Evolutionary conservation across 805 yeast species (phyloP), one percentile per base, ranked within the genome.

Genomic region (Torulaspora indica): DNA sequence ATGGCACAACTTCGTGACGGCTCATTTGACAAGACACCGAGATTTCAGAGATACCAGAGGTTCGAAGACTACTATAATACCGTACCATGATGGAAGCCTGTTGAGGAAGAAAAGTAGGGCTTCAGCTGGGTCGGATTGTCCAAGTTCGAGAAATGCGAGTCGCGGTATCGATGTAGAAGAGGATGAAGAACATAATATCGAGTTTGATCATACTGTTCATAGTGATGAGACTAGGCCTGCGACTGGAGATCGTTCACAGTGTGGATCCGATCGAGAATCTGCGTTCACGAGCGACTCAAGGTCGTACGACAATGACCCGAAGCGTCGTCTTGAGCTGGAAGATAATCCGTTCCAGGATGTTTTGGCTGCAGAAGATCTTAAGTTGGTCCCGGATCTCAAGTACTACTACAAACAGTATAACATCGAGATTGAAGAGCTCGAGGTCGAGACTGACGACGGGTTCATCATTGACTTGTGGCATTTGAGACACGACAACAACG

Each of bases 391-490:
- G 17, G 81, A 82, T 49, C 66, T 91, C 39, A 61, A 75, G 20
- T 87, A 85, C 59, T 91, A 90, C 58, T 82, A 84, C 12, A 67
- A 70, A 31, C 71, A 81, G 24, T 66, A 81, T 39, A 85, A 80
- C 0, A 66, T 85, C 13, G 79, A 75, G 12, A 68, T 88, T 29
- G 74, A 73, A 35, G 80, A 75, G 43, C 78, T 76, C 57, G 75
- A 71, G 25, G 70, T 89, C 1, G 69, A 77, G 8, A 90, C 98
- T 0, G 71, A 72, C 12, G 98, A 93, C 63, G 96, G 96, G 1
- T 89, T 77, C 60, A 69, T 79, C 1, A 66, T 91, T n/a, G 72
- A 73, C 1, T 61, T 89, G 36, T 80, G 85, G 58, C 77, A 87
- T 35, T 40, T 63, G 38, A 49, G 46, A 27, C 52, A 52, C 4